Conservation (phyloP, 202 grass and related monocot genomes). For the Zizania palustris region DNA sequence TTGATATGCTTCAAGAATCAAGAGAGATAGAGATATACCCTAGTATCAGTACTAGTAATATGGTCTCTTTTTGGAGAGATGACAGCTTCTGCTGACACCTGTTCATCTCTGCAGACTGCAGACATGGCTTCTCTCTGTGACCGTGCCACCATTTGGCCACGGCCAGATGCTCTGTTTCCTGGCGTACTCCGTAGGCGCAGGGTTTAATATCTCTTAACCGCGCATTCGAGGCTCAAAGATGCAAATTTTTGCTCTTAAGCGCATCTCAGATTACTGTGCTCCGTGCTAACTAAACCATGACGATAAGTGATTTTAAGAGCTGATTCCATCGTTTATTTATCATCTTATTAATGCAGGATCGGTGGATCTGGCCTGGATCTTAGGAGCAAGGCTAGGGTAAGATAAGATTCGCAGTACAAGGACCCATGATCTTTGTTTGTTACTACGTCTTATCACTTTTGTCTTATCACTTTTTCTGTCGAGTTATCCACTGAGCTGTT, state of each 20-base stretch:
- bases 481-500: slow-evolving; percentile 46
- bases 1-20: slow-evolving; percentile 13
- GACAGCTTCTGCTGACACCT: slow-evolving; percentile 39
- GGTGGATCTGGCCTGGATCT: slow-evolving; percentile 99
- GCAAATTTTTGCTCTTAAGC: background rate
- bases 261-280: background rate
- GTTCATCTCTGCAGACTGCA: slow-evolving; percentile 16
- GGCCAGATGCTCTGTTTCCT: slow-evolving; percentile 17
- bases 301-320: background rate
- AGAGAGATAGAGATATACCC: background rate
- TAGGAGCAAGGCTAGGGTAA: slow-evolving; percentile 97
- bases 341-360: slow-evolving; percentile 62
- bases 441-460: slow-evolving; percentile 35
- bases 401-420: slow-evolving; percentile 39
- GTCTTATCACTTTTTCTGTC: slow-evolving; percentile 35
- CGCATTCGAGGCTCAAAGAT: background rate
- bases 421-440: slow-evolving; percentile 40
- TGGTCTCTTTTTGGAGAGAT: slow-evolving; percentile 15
- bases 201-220: background rate
- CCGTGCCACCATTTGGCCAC: slow-evolving; percentile 14
- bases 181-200: background rate
- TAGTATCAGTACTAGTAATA: background rate
- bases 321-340: background rate
- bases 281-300: background rate
- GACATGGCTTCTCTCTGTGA: background rate